These are phyloP conservation scores for Colletotrichum sp. DNA, from an alignment of 2,329 filamentous ascomycete genomes.

Conservation along the genomic window DNA sequence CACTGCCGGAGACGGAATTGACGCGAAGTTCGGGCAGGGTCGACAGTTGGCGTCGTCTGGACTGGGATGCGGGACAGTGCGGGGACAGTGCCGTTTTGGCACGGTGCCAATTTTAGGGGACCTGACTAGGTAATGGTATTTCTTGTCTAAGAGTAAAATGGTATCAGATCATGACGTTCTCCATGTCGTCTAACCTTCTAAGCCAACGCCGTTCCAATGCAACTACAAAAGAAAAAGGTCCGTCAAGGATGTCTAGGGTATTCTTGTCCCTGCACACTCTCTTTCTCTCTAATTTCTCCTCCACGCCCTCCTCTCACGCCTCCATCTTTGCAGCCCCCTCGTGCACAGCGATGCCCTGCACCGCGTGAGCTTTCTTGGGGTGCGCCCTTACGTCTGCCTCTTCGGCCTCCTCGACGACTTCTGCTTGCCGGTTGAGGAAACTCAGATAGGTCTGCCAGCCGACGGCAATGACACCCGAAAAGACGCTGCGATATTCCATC, in stretches of 20 bases:
- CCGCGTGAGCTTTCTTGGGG: not conserved
- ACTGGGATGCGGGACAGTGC: not conserved
- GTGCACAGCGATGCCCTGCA: not conserved
- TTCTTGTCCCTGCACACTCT: not conserved
- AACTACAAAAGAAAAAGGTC: conserved; percentile 3
- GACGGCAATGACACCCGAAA: conserved; percentile 79
- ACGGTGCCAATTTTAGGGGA: not conserved
- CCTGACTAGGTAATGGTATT: not conserved
- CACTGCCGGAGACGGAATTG: not conserved
- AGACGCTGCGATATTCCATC: conserved; percentile 79
- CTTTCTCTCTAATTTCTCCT: not conserved
- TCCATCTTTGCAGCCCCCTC: conserved; percentile 7
- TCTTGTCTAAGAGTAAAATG: not conserved
- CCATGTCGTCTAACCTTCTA: not conserved
- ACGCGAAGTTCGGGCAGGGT: not conserved
- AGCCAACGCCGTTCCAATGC: conserved; percentile 11
- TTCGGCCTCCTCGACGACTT: conserved; percentile 43
- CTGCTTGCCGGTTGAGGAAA: conserved; percentile 77
- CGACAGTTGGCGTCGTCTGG: not conserved
- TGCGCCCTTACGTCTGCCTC: not conserved
- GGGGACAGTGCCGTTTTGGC: not conserved
- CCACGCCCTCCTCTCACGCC: not conserved
- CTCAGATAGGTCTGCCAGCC: conserved; percentile 94
- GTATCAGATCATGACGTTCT: conserved; percentile 14
- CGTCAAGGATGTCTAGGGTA: not conserved